Evolutionary conservation across 1,284 basidiomycete species (phyloP).

Genomic region (Phylloboletellus chloephorus): DNA sequence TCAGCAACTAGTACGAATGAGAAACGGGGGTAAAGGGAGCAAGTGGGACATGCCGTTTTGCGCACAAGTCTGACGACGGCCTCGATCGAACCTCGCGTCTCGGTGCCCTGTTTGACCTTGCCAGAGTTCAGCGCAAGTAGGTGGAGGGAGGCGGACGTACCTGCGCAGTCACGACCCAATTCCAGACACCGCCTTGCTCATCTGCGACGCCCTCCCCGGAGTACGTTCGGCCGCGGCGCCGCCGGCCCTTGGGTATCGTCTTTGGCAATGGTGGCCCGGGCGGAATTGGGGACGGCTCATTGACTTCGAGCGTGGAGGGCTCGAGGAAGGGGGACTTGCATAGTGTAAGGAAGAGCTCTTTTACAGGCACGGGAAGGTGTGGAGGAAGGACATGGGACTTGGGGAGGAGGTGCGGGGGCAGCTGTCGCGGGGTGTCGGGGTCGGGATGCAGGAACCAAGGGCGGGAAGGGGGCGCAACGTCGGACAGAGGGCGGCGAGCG

Average conservation of each 20-base stretch:
- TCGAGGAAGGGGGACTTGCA: constrained; percentile 59
- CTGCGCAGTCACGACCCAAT: constrained; percentile 68
- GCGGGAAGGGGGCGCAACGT: constrained; percentile 10
- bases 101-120: constrained; percentile 78
- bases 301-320: constrained; percentile 46
- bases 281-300: constrained; percentile 41
- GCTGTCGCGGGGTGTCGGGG: constrained; percentile 15
- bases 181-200: constrained; percentile 56
- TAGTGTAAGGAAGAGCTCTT: constrained; percentile 49
- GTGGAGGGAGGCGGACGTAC: constrained; percentile 32
- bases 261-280: constrained; percentile 52
- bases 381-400: constrained; percentile 38
- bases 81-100: constrained; percentile 68
- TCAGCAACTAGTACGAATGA: constrained; percentile 42
- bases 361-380: constrained; percentile 43
- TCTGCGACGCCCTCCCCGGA: constrained; percentile 56
- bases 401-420: constrained; percentile 33
- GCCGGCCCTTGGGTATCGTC: constrained; percentile 51
- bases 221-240: constrained; percentile 61
- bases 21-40: not conserved
- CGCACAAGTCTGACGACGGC: constrained; percentile 61
- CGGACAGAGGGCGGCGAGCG: constrained; percentile 9
- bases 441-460: constrained; percentile 56
- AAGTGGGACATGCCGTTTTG: constrained; percentile 47
- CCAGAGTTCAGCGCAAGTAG: not conserved